Percentiles rank a stretch among this genome's conserved stretches.
These are phyloP conservation scores for Suhomyces pyralidae DNA, from an alignment of 805 yeast species.

Conservation along the genomic window DNA sequence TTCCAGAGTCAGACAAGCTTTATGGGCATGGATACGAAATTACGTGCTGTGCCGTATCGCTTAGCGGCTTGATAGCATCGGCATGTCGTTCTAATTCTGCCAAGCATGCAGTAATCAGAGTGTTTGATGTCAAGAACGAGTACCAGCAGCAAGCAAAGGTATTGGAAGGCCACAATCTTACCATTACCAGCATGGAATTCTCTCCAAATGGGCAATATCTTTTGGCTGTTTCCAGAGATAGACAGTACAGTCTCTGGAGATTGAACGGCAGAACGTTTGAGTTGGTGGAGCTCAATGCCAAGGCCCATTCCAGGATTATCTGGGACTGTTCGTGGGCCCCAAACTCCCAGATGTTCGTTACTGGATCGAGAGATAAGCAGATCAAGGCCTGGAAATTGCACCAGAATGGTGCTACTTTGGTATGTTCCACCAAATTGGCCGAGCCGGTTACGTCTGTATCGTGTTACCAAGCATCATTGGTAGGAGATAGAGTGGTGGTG, in stretches of 20 bases:
- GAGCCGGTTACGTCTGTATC: constrained; percentile 70
- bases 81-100: constrained; percentile 87
- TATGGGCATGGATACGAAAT: constrained; percentile 98
- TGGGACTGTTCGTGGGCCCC: constrained; percentile 96
- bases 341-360: constrained; percentile 51
- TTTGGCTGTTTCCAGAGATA: constrained; percentile 82
- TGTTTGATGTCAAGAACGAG: constrained; percentile 62
- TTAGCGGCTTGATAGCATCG: constrained; percentile 70
- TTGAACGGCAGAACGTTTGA: constrained; percentile 27
- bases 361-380: constrained; percentile 84
- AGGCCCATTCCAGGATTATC: constrained; percentile 86
- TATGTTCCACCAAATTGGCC: constrained; percentile 42
- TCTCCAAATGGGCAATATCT: constrained; percentile 65
- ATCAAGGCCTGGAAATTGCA: constrained; percentile 67
- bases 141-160: constrained; percentile 44
- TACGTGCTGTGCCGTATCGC: constrained; percentile 69
- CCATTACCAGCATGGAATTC: constrained; percentile 80
- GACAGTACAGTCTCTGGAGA: constrained; percentile 78
- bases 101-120: constrained; percentile 80
- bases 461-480: constrained; percentile 30
- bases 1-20: constrained; percentile 92
- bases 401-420: constrained; percentile 32
- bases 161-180: constrained; percentile 70
- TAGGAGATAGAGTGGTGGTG: constrained; percentile 32
- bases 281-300: constrained; percentile 49